Conservation (phyloP, 129 eudicot genomes). For the Kitagawia praeruptora region DNA sequence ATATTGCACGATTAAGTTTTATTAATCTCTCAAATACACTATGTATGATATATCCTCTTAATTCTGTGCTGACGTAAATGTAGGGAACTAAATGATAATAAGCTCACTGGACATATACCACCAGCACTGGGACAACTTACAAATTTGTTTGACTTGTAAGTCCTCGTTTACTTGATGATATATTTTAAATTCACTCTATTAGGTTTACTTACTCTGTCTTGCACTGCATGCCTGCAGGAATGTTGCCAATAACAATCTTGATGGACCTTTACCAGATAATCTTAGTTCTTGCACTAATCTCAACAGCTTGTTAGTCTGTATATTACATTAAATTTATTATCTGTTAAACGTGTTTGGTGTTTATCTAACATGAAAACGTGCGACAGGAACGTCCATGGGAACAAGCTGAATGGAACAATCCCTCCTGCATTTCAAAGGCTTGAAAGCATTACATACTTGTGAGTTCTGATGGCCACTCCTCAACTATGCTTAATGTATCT, state of each 20-base stretch:
- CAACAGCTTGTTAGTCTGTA: conserved; percentile 76
- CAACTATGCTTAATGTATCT: background rate
- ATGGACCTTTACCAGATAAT: conserved; percentile 75
- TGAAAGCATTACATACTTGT: conserved; percentile 99
- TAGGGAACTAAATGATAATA: conserved; percentile 88
- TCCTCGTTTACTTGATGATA: conserved; percentile 5
- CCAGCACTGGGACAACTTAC: conserved; percentile 88
- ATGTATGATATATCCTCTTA: background rate
- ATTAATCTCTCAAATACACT: background rate
- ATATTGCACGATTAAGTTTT: background rate
- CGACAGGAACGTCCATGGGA: conserved; percentile 76
- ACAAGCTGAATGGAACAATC: conserved; percentile 75
- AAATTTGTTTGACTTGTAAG: conserved; percentile 85
- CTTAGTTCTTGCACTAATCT: conserved; percentile 93
- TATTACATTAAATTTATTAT: background rate
- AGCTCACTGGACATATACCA: conserved; percentile 75
- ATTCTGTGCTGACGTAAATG: background rate
- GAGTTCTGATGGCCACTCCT: conserved; percentile 24
- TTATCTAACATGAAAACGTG: conserved; percentile 1
- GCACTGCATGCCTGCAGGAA: conserved; percentile 37
- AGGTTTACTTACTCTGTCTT: background rate
- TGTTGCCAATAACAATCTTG: conserved; percentile 75
- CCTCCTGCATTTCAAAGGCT: conserved; percentile 73
- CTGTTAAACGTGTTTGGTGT: background rate
- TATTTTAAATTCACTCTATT: background rate